Base-by-base conservation (phyloP, 768 basidiomycete genomes). In the Candolleomyces eurysporus region DNA sequence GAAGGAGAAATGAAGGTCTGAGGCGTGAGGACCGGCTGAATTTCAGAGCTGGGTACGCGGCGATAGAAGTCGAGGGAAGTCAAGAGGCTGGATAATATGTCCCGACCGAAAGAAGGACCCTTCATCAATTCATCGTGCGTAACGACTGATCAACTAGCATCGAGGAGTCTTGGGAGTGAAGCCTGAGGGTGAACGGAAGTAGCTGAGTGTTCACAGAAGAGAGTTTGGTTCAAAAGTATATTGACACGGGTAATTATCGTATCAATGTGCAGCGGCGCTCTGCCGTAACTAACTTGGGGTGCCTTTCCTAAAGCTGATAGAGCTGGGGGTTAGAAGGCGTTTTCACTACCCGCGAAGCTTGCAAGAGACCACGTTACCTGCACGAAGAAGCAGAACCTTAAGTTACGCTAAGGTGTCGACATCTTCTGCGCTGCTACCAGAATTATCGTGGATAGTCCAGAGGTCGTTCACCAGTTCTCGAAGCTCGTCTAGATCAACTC, bases 381-480 rank as follows among this genome's bases (percentile, higher is more conserved):
- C 49, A 51, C 1, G 21, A 14, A 21, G 19, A 51, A 31, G 5
- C 22, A 48, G 46, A 48, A 22, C 46, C 21, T 48, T 48, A 48
- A 22, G 19, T 30, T 50, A 50, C 30, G 31, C 21, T 46, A 2
- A 21, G 40, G 14, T 13, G 31, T 49, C 10, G 11, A 32, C 22
- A 9, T 57, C 48, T n/a, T 61, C 56, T 5, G 40, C 21, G 10
- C n/a, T 56, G 13, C n/a, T 21, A 4, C 40, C n/a, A 30, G 75
- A 72, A 63, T 72, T 75, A 61, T 87, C 87, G 52, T 81, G 79
- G 31, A 89, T 72, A 19, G 78, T 80, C 87, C 89, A 88, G 51
- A 90, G 66, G 45, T 81, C 80, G 64, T 84, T 82, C 16, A 71
- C 77, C 39, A 90, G 69, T 55, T 87, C 87, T 58, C 68, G 78